phyloP scores from a whole-genome alignment of 140 eudicot species.

The Ambrosia hybrid region DNA sequence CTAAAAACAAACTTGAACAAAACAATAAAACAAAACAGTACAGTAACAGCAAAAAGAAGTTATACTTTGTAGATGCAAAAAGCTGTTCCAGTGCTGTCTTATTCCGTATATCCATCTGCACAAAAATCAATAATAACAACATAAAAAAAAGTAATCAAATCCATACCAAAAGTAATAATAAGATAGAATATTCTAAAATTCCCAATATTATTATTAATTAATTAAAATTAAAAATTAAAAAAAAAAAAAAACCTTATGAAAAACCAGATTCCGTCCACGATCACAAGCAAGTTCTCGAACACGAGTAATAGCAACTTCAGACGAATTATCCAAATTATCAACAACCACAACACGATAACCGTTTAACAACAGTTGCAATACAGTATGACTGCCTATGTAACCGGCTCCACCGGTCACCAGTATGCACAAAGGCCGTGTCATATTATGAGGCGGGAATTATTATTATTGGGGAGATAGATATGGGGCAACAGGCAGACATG shows the following conservation, averaged over 20 bases:
- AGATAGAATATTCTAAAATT: too few relatives aligned
- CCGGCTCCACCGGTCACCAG: conserved; percentile 96
- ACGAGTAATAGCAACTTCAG: conserved; percentile 57
- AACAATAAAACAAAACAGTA: too few relatives aligned
- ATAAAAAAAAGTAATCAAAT: too few relatives aligned
- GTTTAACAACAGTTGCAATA: conserved; percentile 60
- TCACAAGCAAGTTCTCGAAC: conserved; percentile 70
- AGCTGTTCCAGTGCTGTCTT: conserved; percentile 78
- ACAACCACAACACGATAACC: conserved; percentile 59
- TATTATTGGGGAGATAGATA: too few relatives aligned
- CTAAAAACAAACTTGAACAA: too few relatives aligned
- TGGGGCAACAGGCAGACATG: too few relatives aligned
- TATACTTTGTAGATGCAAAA: conserved; percentile 66
- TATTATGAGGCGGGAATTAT: too few relatives aligned
- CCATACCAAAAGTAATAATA: background rate
- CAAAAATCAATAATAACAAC: conserved; percentile 4
- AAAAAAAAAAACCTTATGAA: conserved; percentile 45
- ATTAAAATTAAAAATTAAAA: too few relatives aligned
- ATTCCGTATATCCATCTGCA: conserved; percentile 87
- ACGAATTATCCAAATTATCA: conserved; percentile 78
- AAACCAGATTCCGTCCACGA: conserved; percentile 48
- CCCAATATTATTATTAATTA: too few relatives aligned
- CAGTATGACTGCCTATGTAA: conserved; percentile 85
- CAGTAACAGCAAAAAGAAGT: background rate
- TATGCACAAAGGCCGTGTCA: conserved; percentile 42